phyloP scores from a whole-genome alignment of 371 early-diverging fungal genomes.

The Apophysomyces variabilis region DNA sequence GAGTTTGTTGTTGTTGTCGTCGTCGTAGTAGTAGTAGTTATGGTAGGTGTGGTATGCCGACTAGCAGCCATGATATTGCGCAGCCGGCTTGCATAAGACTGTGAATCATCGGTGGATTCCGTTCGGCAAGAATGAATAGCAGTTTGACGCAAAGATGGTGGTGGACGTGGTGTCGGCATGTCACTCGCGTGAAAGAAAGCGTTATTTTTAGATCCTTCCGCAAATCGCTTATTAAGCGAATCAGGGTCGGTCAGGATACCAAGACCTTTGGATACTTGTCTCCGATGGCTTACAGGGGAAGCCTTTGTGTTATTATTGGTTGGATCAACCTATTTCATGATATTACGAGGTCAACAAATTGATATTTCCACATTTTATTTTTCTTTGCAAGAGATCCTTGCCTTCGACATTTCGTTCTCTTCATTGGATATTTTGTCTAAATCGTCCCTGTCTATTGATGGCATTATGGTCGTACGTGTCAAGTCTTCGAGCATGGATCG shows the following conservation, averaged over 20 bases:
- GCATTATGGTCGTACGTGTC: background rate
- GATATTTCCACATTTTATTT: background rate
- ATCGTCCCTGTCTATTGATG: background rate
- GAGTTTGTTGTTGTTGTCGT: background rate
- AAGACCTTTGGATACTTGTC: slow-evolving; percentile 41
- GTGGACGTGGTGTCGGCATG: slow-evolving; percentile 42
- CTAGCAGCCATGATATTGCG: slow-evolving; percentile 35
- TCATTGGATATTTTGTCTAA: background rate
- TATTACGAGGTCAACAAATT: background rate
- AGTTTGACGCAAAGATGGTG: slow-evolving; percentile 31
- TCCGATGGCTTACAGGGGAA: slow-evolving; percentile 19
- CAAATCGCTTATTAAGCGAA: slow-evolving; percentile 11
- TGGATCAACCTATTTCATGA: background rate
- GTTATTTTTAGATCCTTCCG: slow-evolving; percentile 32
- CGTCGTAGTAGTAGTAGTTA: background rate
- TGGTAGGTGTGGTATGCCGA: slow-evolving; percentile 23
- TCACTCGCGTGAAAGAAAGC: slow-evolving; percentile 40
- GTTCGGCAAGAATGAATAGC: background rate
- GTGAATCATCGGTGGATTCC: background rate
- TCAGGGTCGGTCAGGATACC: slow-evolving; percentile 42
- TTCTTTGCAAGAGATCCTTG: background rate
- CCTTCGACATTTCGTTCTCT: background rate
- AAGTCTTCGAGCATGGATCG: slow-evolving; percentile 7
- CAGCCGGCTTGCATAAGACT: slow-evolving; percentile 35
- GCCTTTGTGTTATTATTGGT: background rate